Conservation (phyloP, 371 early-diverging fungal genomes). For the Mucor velutinosus region DNA sequence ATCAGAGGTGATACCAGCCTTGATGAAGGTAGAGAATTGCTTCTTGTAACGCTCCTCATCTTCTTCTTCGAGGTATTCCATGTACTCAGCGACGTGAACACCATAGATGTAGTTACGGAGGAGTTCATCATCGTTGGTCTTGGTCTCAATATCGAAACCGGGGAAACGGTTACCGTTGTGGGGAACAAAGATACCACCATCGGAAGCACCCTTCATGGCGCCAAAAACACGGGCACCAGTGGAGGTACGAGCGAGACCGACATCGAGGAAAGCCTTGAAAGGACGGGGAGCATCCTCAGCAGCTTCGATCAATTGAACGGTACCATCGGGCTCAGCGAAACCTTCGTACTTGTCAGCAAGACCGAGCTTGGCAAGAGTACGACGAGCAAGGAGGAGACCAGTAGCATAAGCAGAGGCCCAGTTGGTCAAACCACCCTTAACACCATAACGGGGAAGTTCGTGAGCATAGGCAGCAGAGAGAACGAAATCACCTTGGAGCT, state of each 20-base stretch:
- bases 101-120: conserved; percentile 99
- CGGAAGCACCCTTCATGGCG: conserved; percentile 99
- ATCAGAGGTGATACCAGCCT: conserved; percentile 89
- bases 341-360: conserved; percentile 96
- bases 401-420: conserved; percentile 99
- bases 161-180: conserved; percentile 99
- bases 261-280: conserved; percentile 99
- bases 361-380: conserved; percentile 95
- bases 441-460: conserved; percentile 98
- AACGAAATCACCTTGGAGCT: conserved; percentile 98
- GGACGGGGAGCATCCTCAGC: conserved; percentile 96
- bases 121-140: conserved; percentile 93
- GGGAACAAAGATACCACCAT: conserved; percentile 99
- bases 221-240: conserved; percentile 99
- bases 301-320: conserved; percentile 87
- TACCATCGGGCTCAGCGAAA: conserved; percentile 93
- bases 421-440: conserved; percentile 99
- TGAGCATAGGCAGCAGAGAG: conserved; percentile 98
- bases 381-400: conserved; percentile 98
- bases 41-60: conserved; percentile 98
- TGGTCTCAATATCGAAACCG: conserved; percentile 91
- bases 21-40: conserved; percentile 97
- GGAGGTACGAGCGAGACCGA: conserved; percentile 98
- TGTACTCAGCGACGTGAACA: conserved; percentile 98
- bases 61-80: conserved; percentile 97